Conservation (phyloP, 768 basidiomycete genomes). For the Daedaleopsis sinensis region DNA sequence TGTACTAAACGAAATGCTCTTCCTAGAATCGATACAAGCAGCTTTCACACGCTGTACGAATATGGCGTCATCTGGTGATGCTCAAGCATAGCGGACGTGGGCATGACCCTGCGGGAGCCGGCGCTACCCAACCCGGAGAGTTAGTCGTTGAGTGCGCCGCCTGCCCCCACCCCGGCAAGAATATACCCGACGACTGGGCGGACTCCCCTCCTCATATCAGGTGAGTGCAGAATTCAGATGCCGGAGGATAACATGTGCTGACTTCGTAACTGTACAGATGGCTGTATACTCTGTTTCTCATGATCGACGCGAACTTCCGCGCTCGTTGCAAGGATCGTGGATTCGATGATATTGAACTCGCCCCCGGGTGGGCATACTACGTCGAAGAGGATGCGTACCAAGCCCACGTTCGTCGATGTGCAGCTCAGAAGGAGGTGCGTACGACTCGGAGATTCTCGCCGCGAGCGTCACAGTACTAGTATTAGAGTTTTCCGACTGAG, state of each 20-base stretch:
- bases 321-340: conserved; percentile 19
- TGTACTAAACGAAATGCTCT: background rate
- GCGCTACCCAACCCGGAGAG: conserved; percentile 12
- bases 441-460: no score
- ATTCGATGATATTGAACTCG: conserved; percentile 2
- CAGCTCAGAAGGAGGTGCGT: background rate
- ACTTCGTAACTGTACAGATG: no score
- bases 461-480: no score
- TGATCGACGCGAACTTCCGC: conserved; percentile 34
- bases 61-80: conserved; percentile 22
- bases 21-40: conserved; percentile 21
- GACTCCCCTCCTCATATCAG: conserved; percentile 2
- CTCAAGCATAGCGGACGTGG: conserved; percentile 26
- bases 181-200: conserved; percentile 26
- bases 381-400: conserved; percentile 25
- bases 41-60: conserved; percentile 15
- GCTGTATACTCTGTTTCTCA: conserved; percentile 29
- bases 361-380: conserved; percentile 30
- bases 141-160: conserved; percentile 27
- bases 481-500: no score
- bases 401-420: conserved; percentile 4
- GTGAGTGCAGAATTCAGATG: no score
- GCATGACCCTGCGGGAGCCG: conserved; percentile 21
- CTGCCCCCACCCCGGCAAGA: conserved; percentile 26
- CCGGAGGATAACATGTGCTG: no score